A percentile compares a stretch with the other conserved stretches of the same genome.
phyloP scores from a whole-genome alignment of 2,329 filamentous ascomycete species.

The Achaetomium macrosporum region DNA sequence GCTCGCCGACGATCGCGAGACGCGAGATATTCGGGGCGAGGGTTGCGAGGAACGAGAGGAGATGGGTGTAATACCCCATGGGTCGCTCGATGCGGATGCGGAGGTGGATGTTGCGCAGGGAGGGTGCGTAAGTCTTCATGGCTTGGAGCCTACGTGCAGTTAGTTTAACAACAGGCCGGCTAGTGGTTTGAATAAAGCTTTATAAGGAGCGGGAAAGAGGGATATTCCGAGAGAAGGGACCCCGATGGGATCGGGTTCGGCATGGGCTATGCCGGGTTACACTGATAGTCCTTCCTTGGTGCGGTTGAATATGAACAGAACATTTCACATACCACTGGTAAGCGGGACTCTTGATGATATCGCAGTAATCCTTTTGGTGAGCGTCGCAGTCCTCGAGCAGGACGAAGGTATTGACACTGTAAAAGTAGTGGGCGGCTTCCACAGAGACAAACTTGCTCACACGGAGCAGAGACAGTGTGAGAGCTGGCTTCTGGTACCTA shows the following conservation, averaged over 20 bases:
- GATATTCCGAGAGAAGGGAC: too few relatives aligned
- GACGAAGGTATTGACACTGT: slow-evolving; percentile 2
- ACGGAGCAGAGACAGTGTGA: background rate
- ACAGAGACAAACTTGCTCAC: background rate
- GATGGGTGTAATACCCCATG: too few relatives aligned
- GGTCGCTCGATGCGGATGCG: background rate
- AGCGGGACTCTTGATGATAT: background rate
- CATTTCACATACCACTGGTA: background rate
- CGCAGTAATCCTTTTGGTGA: background rate
- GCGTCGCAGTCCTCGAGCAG: background rate
- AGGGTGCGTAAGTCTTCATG: background rate
- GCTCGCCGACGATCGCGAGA: too few relatives aligned
- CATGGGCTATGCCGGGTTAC: too few relatives aligned
- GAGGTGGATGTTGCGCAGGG: background rate
- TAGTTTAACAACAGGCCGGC: too few relatives aligned
- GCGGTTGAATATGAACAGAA: background rate
- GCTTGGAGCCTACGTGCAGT: background rate
- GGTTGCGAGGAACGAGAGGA: too few relatives aligned
- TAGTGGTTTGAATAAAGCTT: background rate
- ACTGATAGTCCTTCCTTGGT: too few relatives aligned
- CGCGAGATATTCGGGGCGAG: too few relatives aligned
- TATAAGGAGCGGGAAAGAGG: too few relatives aligned
- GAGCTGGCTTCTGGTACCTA: background rate
- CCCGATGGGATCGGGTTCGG: too few relatives aligned
- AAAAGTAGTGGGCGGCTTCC: slow-evolving; percentile 1